Conservation (phyloP, 345 rosid species). For the Abelmoschus esculentus region DNA sequence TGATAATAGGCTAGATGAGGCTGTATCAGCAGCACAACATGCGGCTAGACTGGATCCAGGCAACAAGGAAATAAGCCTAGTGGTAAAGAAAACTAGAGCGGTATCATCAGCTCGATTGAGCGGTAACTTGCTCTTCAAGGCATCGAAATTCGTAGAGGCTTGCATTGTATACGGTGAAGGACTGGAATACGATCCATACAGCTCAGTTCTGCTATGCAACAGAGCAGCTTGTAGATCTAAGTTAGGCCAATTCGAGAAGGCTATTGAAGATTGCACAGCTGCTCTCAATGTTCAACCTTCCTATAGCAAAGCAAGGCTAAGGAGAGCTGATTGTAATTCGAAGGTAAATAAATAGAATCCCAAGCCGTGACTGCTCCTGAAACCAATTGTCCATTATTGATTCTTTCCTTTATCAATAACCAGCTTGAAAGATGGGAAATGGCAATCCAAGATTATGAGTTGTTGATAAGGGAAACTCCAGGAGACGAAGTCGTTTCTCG, state of each 20-base stretch:
- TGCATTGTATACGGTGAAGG: slow-evolving; percentile 70
- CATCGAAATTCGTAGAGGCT: slow-evolving; percentile 53
- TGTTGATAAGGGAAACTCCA: slow-evolving; percentile 53
- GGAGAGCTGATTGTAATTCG: slow-evolving; percentile 69
- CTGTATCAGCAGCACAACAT: slow-evolving; percentile 49
- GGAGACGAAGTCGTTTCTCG: slow-evolving; percentile 56
- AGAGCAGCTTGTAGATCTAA: slow-evolving; percentile 83
- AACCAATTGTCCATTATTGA: not conserved
- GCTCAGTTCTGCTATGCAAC: slow-evolving; percentile 77
- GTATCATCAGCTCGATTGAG: slow-evolving; percentile 55
- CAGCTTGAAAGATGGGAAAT: slow-evolving; percentile 80
- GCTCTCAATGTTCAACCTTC: slow-evolving; percentile 62
- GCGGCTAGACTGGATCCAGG: slow-evolving; percentile 68
- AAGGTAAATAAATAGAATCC: slow-evolving; percentile 37
- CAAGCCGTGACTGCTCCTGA: not conserved
- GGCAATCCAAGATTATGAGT: slow-evolving; percentile 67
- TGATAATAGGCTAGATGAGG: slow-evolving; percentile 66
- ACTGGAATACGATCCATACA: slow-evolving; percentile 56
- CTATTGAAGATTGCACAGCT: slow-evolving; percentile 67
- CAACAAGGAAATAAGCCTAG: slow-evolving; percentile 43
- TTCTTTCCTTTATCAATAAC: not conserved
- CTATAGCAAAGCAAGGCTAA: slow-evolving; percentile 66
- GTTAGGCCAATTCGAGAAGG: slow-evolving; percentile 59
- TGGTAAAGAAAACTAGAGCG: slow-evolving; percentile 40
- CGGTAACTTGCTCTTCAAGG: slow-evolving; percentile 71